Evolutionary conservation across 352 stramenopile species (phyloP).

Genomic region (Elongisporangium anandrum): DNA sequence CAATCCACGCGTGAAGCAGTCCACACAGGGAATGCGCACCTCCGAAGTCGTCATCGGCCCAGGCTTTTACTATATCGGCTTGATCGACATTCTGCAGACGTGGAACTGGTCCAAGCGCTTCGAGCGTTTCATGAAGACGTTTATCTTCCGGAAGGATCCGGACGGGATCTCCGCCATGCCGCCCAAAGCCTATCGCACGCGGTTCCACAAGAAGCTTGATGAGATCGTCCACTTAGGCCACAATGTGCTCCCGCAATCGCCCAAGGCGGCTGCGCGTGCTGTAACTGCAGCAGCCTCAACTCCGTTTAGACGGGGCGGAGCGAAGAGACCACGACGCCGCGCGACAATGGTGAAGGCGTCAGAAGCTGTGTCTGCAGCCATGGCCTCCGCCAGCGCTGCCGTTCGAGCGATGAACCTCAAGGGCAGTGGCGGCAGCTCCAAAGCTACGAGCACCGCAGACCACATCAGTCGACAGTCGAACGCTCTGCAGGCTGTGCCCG

Average conservation of each 20-base stretch:
- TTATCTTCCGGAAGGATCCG: conserved; percentile 58
- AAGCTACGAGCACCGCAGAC: not conserved
- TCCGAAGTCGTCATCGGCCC: conserved; percentile 77
- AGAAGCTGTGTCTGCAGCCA: not conserved
- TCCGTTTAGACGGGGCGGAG: not conserved
- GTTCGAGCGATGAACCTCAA: not conserved
- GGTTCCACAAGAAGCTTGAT: conserved; percentile 68
- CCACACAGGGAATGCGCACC: conserved; percentile 51
- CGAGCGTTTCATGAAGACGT: conserved; percentile 71
- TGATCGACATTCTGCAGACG: conserved; percentile 87
- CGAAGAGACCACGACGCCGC: not conserved
- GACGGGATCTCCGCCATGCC: conserved; percentile 77
- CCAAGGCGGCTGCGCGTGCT: not conserved
- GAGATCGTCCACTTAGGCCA: conserved; percentile 71
- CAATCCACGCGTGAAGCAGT: conserved; percentile 47
- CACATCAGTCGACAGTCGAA: not conserved
- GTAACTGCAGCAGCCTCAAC: not conserved
- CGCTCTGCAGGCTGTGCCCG: not conserved
- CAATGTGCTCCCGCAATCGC: conserved; percentile 11
- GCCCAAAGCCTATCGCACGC: conserved; percentile 54
- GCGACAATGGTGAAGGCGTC: not conserved
- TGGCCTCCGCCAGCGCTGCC: not conserved
- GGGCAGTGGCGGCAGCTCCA: not conserved
- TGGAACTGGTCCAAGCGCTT: conserved; percentile 70
- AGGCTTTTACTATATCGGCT: conserved; percentile 82